A percentile compares a stretch with the other conserved stretches of the same genome.
Evolutionary conservation across 805 yeast genomes (phyloP).

Genomic region (Ogataea sp.): DNA sequence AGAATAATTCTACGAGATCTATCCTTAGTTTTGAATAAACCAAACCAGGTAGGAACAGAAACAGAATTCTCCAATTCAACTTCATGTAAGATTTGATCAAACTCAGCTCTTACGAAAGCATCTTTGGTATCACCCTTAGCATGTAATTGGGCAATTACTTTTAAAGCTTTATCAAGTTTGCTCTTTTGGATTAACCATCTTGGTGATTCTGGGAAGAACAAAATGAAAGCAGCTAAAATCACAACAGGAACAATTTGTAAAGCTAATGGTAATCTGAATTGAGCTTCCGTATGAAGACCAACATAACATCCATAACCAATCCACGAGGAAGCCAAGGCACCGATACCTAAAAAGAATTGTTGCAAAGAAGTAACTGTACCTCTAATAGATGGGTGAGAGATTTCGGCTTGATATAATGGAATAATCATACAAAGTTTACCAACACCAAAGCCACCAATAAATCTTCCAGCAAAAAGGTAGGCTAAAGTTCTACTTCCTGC

Average conservation of each 20-base stretch:
- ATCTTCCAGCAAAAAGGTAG: constrained; percentile 33
- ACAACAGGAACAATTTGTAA: constrained; percentile 42
- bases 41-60: constrained; percentile 24
- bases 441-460: constrained; percentile 54
- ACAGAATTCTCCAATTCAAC: constrained; percentile 28
- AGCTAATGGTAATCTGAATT: constrained; percentile 50
- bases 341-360: constrained; percentile 60
- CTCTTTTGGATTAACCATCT: constrained; percentile 31
- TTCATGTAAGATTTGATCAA: constrained; percentile 18
- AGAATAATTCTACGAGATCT: constrained; percentile 31
- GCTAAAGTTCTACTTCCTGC: constrained; percentile 38
- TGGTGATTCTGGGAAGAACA: constrained; percentile 21
- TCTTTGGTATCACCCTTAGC: constrained; percentile 25
- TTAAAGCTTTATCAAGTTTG: constrained; percentile 28
- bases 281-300: constrained; percentile 26
- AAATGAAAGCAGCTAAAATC: constrained; percentile 28
- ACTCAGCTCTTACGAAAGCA: constrained; percentile 27
- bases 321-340: constrained; percentile 60
- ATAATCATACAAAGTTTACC: constrained; percentile 73
- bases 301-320: constrained; percentile 50
- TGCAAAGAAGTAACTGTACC: constrained; percentile 72
- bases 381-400: constrained; percentile 70
- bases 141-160: constrained; percentile 27
- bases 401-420: constrained; percentile 73
- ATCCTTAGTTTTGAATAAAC: constrained; percentile 27